phyloP scores from a whole-genome alignment of 805 yeast genomes.

The Myxozyma lipomycoides region DNA sequence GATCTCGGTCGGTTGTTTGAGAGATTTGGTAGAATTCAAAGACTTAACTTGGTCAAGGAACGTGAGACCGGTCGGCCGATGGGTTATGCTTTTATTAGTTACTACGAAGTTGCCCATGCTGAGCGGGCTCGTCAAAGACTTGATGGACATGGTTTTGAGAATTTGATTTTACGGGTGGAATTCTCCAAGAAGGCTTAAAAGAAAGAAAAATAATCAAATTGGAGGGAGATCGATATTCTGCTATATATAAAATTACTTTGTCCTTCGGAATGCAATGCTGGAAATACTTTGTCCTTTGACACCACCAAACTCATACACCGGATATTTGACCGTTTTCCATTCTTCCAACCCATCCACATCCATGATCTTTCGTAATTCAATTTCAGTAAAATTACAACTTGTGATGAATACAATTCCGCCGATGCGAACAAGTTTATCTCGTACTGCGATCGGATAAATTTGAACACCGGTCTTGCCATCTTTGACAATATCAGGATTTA shows the following conservation, averaged over 20 bases:
- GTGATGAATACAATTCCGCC: conserved; percentile 71
- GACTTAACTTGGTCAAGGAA: conserved; percentile 82
- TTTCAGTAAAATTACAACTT: conserved; percentile 88
- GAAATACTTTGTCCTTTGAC: conserved; percentile 82
- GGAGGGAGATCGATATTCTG: neutral
- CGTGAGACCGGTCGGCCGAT: conserved; percentile 90
- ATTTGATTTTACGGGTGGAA: conserved; percentile 62
- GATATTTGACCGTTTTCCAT: conserved; percentile 71
- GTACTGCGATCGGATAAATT: conserved; percentile 61
- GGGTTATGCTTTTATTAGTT: conserved; percentile 93
- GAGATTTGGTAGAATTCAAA: conserved; percentile 62
- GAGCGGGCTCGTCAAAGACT: conserved; percentile 69
- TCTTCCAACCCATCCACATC: conserved; percentile 48
- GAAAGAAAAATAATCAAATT: conserved; percentile 1
- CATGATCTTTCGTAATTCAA: conserved; percentile 59
- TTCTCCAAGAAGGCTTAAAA: conserved; percentile 36
- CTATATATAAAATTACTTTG: neutral
- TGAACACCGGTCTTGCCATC: conserved; percentile 38
- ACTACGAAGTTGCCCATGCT: conserved; percentile 63
- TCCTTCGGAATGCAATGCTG: conserved; percentile 62
- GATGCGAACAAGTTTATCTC: conserved; percentile 47
- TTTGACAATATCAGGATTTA: conserved; percentile 54
- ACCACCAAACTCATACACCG: conserved; percentile 86
- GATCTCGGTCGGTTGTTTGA: conserved; percentile 70
- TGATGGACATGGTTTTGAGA: conserved; percentile 90